Evolutionary conservation across 1,284 basidiomycete genomes (phyloP).

Genomic region (Rhodotorula mucilaginosa): DNA sequence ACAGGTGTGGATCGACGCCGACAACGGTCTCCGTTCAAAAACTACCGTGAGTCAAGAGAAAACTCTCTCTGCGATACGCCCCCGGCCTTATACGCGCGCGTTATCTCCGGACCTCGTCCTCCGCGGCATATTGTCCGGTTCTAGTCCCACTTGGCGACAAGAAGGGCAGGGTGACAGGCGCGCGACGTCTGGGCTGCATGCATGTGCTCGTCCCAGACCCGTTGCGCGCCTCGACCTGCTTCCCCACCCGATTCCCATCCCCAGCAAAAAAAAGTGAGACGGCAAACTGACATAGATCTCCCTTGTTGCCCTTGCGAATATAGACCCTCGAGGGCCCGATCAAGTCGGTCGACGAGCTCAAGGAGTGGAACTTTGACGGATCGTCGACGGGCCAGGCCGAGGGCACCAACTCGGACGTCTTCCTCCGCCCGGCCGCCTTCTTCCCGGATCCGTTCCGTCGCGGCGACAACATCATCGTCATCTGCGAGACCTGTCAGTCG

Average conservation of each 20-base stretch:
- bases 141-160: too few species aligned
- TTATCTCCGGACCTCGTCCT: not conserved
- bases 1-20: conserved; percentile 91
- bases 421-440: conserved; percentile 93
- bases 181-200: too few species aligned
- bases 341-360: conserved; percentile 79
- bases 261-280: not conserved
- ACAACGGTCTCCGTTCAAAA: conserved; percentile 87
- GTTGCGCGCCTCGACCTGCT: not conserved
- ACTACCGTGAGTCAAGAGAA: conserved; percentile 59
- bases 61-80: not conserved
- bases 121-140: too few species aligned
- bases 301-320: too few species aligned
- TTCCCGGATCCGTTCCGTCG: conserved; percentile 99
- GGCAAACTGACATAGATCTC: not conserved
- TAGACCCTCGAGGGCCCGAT: conserved; percentile 79
- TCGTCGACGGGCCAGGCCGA: conserved; percentile 96
- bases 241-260: too few species aligned
- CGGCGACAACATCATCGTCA: conserved; percentile 94
- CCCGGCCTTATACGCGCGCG: not conserved
- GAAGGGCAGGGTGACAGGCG: too few species aligned
- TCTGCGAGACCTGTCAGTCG: conserved; percentile 51
- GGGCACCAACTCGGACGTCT: conserved; percentile 92
- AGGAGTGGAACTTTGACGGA: conserved; percentile 99
- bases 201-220: not conserved